Conservation (phyloP, 208 protist species). For the Crithidia acanthocephali region DNA sequence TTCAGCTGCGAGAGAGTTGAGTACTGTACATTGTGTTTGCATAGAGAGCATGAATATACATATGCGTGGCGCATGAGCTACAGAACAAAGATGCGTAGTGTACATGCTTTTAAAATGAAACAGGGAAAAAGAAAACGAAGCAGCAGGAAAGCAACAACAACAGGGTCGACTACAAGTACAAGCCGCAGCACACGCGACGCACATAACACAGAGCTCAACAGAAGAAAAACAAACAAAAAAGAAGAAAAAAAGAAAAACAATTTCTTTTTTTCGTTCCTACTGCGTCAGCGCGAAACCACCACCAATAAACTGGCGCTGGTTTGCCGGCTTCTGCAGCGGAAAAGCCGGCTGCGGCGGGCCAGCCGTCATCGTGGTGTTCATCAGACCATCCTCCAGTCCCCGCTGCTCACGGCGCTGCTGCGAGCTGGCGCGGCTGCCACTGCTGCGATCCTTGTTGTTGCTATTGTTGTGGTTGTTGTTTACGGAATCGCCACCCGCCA, state of each 20-base stretch:
- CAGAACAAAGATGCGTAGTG: no score
- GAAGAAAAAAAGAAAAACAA: constrained; percentile 4
- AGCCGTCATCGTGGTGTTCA: constrained; percentile 57
- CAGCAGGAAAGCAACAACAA: background rate
- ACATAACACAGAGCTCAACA: constrained; percentile 7
- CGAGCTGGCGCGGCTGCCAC: constrained; percentile 13
- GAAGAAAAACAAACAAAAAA: constrained; percentile 18
- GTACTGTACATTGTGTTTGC: no score
- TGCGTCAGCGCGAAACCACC: constrained; percentile 78
- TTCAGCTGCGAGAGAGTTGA: no score
- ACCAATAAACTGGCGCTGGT: constrained; percentile 76
- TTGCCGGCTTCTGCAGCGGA: constrained; percentile 55
- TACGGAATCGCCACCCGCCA: background rate
- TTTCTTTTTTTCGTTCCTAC: no score
- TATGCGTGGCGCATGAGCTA: background rate
- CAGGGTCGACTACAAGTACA: no score
- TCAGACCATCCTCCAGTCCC: constrained; percentile 24
- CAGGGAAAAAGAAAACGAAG: no score
- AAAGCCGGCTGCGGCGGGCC: constrained; percentile 65
- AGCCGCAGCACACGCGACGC: no score
- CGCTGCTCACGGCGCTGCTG: background rate
- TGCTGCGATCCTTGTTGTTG: constrained; percentile 11
- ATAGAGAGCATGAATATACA: no score
- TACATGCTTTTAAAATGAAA: no score
- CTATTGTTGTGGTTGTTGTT: background rate